phyloP scores from a whole-genome alignment of 148 eudicot genomes.

The Rheum nobile region DNA sequence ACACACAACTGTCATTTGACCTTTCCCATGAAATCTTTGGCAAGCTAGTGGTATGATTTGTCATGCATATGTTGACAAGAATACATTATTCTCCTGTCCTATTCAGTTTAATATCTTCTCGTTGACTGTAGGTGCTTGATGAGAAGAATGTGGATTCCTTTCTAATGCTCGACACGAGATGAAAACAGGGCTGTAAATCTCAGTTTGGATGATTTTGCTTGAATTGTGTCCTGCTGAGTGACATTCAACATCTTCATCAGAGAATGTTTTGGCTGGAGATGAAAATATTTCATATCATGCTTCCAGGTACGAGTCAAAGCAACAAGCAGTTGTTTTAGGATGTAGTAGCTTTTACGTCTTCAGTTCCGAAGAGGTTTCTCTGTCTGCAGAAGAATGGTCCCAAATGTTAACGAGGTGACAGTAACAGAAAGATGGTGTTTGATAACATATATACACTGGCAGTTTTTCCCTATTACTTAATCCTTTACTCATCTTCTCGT shows the following conservation, averaged over 20 bases:
- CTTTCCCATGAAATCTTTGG: background rate
- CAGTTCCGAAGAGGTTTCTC: background rate
- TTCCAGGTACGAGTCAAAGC: background rate
- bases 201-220: background rate
- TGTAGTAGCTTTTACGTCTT: background rate
- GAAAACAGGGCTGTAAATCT: conserved; percentile 4
- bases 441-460: background rate
- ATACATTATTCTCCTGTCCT: too few species aligned
- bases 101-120: background rate
- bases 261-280: background rate
- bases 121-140: background rate
- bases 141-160: background rate
- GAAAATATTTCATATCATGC: background rate
- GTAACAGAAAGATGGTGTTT: background rate
- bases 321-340: conserved; percentile 3
- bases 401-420: background rate
- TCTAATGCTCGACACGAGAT: background rate
- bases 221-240: background rate
- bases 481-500: background rate
- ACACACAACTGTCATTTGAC: background rate
- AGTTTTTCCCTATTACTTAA: background rate
- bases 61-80: too few species aligned
- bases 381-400: background rate
- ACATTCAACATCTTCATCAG: background rate
- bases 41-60: background rate